phyloP scores from a whole-genome alignment of 1,284 basidiomycete species.

The Nidula niveotomentosa region DNA sequence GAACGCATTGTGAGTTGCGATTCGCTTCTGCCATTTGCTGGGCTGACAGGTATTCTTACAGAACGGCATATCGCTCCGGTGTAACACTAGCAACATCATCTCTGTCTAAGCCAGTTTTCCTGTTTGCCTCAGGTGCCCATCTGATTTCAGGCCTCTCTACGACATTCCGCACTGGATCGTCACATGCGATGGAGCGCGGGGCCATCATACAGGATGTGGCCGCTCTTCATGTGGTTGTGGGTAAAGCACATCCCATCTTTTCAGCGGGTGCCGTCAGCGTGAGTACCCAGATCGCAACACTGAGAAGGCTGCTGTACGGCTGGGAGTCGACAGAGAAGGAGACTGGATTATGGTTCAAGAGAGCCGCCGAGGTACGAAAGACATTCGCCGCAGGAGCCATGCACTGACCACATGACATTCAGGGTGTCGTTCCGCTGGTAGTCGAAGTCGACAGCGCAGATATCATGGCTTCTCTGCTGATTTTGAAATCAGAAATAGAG shows the following conservation, averaged over 20 bases:
- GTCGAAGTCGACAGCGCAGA: conserved; percentile 74
- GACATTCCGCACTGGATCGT: conserved; percentile 62
- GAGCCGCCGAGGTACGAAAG: conserved; percentile 53
- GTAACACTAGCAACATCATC: conserved; percentile 55
- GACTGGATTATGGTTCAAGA: conserved; percentile 54
- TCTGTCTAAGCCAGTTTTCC: conserved; percentile 44
- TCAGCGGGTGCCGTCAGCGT: conserved; percentile 45
- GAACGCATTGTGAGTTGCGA: conserved; percentile 58
- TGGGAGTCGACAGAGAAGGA: conserved; percentile 45
- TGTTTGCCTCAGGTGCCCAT: conserved; percentile 40
- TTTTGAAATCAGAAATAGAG: conserved; percentile 74
- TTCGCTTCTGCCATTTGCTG: conserved; percentile 10
- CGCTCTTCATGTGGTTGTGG: conserved; percentile 73
- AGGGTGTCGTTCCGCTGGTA: conserved; percentile 62
- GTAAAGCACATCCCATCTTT: conserved; percentile 36
- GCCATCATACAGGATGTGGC: conserved; percentile 71
- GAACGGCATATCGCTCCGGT: conserved; percentile 65
- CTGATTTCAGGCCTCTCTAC: conserved; percentile 70
- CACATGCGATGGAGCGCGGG: conserved; percentile 60
- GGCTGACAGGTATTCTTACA: conserved; percentile 23
- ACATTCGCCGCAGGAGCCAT: neutral
- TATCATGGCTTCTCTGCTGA: conserved; percentile 74
- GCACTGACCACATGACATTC: neutral
- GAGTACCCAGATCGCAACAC: conserved; percentile 71
- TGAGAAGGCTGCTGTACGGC: conserved; percentile 56